Base-by-base conservation (phyloP, 2,329 filamentous ascomycete species). In the Simplicillium aogashimaense region DNA sequence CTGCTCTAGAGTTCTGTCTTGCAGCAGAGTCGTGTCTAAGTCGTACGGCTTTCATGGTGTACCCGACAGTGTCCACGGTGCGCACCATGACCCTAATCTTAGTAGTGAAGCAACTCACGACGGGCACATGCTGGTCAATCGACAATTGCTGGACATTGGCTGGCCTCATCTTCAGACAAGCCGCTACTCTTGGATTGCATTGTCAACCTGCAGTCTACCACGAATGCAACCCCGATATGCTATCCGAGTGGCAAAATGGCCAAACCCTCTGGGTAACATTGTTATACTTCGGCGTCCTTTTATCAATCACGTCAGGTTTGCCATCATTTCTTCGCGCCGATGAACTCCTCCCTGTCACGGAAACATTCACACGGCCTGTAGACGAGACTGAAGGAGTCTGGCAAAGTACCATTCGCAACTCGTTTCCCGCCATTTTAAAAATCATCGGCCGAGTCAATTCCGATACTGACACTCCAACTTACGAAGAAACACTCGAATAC, bases 21-120 rank as follows among this genome's bases (percentile, higher is more conserved):
- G 47, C 46, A 7, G 47, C 46, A 6, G 47, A 49, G 32, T 40
- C 47, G 3, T 47, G 44, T 16, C 32, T 49, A 7, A 32, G 37
- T 32, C 41, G 45, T 17, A 48, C 44, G 11, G 37, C 46, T 4
- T 48, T 48, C 32, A 45, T 48, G 44, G 29, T 45, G 29, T 35
- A 43, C 13, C 46, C 47, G 13, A 45, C 32, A 28, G 37, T 44
- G 5, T 44, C 42, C 1, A 46, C 40, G 7, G 29, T 46, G 38
- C 18, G 39, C 7, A 41, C 45, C 1, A 30, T 49, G n/a, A 48
- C 43, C 14, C 35, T 49, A 12, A 42, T 47, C 25, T 29, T 46
- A 11, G 9, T 46, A 15, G 39, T 41, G 2, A 49, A 47, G 33
- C 43, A 44, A 18, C 33, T 42, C 2, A 36, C 42, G 13, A 47